Percentiles rank a stretch among this genome's conserved stretches.
Conservation (phyloP, 768 basidiomycete species). For the Mycena filopes region DNA sequence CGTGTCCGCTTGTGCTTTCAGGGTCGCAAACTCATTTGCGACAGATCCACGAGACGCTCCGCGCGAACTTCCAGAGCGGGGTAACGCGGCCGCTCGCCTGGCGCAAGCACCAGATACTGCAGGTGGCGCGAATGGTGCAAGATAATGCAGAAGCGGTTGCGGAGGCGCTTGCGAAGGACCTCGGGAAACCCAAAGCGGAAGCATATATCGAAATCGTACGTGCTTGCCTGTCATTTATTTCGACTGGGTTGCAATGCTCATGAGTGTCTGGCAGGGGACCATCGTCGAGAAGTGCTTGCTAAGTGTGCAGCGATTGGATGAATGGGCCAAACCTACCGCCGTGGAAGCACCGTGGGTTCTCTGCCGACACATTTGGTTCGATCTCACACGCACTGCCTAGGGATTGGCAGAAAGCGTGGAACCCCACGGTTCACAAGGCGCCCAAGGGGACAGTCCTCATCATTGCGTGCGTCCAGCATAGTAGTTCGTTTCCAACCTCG, state of each 20-base stretch:
- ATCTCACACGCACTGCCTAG: neutral
- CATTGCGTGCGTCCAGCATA: slow-evolving; percentile 67
- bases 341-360: neutral
- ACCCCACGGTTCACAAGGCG: slow-evolving; percentile 60
- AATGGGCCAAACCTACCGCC: slow-evolving; percentile 59
- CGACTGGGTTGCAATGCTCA: neutral
- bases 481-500: too few species aligned
- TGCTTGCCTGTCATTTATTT: neutral
- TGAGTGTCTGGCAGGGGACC: slow-evolving; percentile 17
- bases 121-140: slow-evolving; percentile 69
- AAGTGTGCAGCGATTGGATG: slow-evolving; percentile 61
- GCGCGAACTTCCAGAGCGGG: slow-evolving; percentile 61
- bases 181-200: slow-evolving; percentile 60
- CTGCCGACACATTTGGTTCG: neutral
- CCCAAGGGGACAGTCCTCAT: slow-evolving; percentile 73
- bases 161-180: slow-evolving; percentile 58
- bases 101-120: slow-evolving; percentile 72
- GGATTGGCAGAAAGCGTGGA: slow-evolving; percentile 62
- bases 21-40: neutral
- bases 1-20: neutral
- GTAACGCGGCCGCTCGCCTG: slow-evolving; percentile 63
- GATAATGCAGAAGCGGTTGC: slow-evolving; percentile 68
- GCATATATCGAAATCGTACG: slow-evolving; percentile 54
- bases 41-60: slow-evolving; percentile 52
- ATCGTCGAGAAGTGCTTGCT: slow-evolving; percentile 55